phyloP scores from a whole-genome alignment of 257 asterid genomes.

The Lycium barbarum region DNA sequence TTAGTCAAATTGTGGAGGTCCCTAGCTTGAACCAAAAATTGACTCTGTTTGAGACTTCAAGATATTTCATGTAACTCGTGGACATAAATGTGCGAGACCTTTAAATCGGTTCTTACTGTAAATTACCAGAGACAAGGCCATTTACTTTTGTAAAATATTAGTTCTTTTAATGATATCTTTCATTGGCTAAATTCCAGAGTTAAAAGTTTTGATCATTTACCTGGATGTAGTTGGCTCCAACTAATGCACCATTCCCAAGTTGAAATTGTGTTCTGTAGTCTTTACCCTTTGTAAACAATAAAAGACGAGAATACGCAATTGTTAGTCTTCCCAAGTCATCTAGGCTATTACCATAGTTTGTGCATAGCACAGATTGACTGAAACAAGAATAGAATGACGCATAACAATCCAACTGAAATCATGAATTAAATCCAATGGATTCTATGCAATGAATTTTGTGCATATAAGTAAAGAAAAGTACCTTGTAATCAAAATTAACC shows the following conservation, averaged over 20 bases:
- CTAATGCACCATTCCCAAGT: constrained; percentile 38
- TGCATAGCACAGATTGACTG: not conserved
- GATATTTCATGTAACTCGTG: not conserved
- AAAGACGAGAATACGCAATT: not conserved
- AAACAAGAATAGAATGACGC: not conserved
- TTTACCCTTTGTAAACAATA: constrained; percentile 32
- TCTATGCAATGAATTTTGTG: not conserved
- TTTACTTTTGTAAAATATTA: constrained; percentile 3
- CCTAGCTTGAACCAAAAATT: constrained; percentile 10
- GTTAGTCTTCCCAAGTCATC: constrained; percentile 8
- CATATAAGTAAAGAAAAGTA: constrained; percentile 30
- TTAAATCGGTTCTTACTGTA: not conserved
- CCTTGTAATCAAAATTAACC: constrained; percentile 98
- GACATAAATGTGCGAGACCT: not conserved
- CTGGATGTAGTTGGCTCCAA: constrained; percentile 39
- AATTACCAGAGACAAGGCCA: constrained; percentile 8
- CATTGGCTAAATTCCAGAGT: not conserved
- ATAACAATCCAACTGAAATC: not conserved
- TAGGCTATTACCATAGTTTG: not conserved
- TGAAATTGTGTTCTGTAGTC: constrained; percentile 37
- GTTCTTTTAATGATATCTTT: not conserved
- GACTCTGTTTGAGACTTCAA: not conserved
- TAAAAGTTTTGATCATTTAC: constrained; percentile 33
- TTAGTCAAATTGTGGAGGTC: not conserved
- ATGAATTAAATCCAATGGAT: not conserved